Conservation (phyloP, 176 grass and related monocot species). For the Zizania latifolia region DNA sequence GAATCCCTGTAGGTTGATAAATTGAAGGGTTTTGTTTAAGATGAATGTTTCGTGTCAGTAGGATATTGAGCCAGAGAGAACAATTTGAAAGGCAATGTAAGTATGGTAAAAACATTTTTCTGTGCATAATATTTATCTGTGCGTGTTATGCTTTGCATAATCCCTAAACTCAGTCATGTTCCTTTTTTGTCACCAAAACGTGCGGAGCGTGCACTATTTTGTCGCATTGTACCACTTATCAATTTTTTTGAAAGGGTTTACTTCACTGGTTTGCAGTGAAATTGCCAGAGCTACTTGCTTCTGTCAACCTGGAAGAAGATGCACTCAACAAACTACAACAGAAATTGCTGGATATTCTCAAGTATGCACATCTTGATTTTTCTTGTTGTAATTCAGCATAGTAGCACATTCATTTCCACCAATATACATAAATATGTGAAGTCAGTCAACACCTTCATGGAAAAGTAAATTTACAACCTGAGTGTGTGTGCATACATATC, state of each 20-base stretch:
- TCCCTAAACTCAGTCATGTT: neutral
- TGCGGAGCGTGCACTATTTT: neutral
- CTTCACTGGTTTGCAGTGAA: conserved; percentile 54
- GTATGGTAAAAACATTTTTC: neutral
- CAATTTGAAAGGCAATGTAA: neutral
- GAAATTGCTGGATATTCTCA: conserved; percentile 86
- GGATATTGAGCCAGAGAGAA: neutral
- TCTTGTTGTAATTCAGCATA: neutral
- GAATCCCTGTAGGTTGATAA: neutral
- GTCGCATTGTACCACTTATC: neutral
- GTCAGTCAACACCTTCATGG: neutral
- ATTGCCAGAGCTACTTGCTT: conserved; percentile 79
- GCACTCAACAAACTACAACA: conserved; percentile 68
- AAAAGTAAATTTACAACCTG: too few relatives aligned
- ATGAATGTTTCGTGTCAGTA: neutral
- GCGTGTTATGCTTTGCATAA: neutral
- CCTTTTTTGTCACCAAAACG: neutral
- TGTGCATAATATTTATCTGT: too few relatives aligned
- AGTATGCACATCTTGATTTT: conserved; percentile 48
- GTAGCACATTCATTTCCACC: neutral
- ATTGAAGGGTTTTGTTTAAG: neutral
- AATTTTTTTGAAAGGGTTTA: neutral
- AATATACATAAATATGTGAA: neutral
- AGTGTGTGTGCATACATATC: too few relatives aligned
- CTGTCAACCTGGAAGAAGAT: conserved; percentile 93